Evolutionary conservation across 352 stramenopile genomes (phyloP).

Genomic region (Hyphochytrium catenoides): DNA sequence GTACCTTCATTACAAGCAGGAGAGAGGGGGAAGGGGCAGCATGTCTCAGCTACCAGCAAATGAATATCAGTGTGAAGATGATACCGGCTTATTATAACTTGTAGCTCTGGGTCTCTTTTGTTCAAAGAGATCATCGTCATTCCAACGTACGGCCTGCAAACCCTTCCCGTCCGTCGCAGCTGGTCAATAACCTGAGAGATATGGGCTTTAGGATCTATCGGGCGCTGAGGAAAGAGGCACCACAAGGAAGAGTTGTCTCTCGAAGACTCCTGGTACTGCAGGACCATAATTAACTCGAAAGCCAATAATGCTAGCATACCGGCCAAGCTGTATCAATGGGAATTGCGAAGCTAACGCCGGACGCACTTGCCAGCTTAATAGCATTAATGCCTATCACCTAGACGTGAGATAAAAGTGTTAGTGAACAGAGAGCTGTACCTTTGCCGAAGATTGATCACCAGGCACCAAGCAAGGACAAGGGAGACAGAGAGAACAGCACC

Average conservation of each 20-base stretch:
- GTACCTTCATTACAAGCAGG: constrained; percentile 15
- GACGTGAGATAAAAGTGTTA: no score
- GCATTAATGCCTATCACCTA: constrained; percentile 85
- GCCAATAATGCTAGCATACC: neutral
- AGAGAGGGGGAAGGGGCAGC: neutral
- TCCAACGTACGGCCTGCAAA: constrained; percentile 67
- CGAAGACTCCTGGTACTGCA: neutral
- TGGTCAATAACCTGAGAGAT: constrained; percentile 55
- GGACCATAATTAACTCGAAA: neutral
- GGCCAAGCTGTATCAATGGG: constrained; percentile 57
- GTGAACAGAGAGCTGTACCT: no score
- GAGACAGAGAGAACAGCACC: no score
- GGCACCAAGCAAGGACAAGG: no score
- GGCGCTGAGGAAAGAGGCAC: neutral
- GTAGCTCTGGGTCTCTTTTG: constrained; percentile 20
- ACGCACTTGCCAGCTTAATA: constrained; percentile 57
- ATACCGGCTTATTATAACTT: constrained; percentile 12
- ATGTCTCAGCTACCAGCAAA: neutral
- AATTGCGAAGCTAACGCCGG: constrained; percentile 76
- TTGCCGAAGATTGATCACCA: no score
- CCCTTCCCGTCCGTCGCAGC: constrained; percentile 55
- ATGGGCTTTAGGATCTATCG: neutral
- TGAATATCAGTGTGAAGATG: neutral
- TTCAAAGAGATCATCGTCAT: constrained; percentile 73
- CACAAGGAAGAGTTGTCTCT: neutral